A percentile compares a stretch with the other conserved stretches of the same genome.
These are phyloP conservation scores for Escovopsis weberi DNA, from an alignment of 2,329 filamentous ascomycete species.

Conservation along the genomic window DNA sequence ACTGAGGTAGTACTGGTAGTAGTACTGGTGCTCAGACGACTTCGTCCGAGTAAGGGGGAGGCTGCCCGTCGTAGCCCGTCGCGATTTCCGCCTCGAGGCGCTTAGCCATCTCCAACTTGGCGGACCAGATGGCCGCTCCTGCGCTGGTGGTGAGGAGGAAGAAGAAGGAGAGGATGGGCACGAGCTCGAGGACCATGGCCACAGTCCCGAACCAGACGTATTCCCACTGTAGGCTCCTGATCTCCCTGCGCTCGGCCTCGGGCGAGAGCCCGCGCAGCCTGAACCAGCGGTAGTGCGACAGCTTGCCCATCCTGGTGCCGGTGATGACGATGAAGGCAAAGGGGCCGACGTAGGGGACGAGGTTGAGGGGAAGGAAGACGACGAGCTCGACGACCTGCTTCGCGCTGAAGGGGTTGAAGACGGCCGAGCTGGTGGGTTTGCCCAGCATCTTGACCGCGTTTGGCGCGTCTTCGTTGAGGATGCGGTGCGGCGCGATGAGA, in stretches of 20 bases:
- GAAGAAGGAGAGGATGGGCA: constrained; percentile 84
- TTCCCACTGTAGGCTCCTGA: constrained; percentile 55
- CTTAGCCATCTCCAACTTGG: constrained; percentile 49
- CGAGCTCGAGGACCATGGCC: constrained; percentile 70
- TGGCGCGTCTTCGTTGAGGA: constrained; percentile 51
- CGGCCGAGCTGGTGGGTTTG: constrained; percentile 59
- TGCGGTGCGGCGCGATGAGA: constrained; percentile 51
- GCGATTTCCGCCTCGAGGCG: constrained; percentile 2
- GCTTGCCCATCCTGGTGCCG: constrained; percentile 71
- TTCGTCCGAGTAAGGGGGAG: constrained; percentile 3
- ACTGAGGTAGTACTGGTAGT: no score
- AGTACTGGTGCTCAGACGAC: neutral
- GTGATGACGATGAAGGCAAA: constrained; percentile 80
- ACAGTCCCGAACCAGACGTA: constrained; percentile 91
- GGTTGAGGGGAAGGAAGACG: constrained; percentile 65
- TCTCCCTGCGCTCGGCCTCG: constrained; percentile 56
- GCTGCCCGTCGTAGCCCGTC: neutral
- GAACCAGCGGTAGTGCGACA: constrained; percentile 87
- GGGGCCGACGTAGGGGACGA: constrained; percentile 70
- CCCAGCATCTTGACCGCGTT: constrained; percentile 69
- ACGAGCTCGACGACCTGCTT: constrained; percentile 83
- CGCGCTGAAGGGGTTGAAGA: constrained; percentile 80
- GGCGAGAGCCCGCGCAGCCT: constrained; percentile 61
- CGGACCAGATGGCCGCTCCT: constrained; percentile 77
- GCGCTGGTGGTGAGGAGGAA: constrained; percentile 79